phyloP scores from a whole-genome alignment of 2,329 filamentous ascomycete species.

The Colletotrichum sp. region DNA sequence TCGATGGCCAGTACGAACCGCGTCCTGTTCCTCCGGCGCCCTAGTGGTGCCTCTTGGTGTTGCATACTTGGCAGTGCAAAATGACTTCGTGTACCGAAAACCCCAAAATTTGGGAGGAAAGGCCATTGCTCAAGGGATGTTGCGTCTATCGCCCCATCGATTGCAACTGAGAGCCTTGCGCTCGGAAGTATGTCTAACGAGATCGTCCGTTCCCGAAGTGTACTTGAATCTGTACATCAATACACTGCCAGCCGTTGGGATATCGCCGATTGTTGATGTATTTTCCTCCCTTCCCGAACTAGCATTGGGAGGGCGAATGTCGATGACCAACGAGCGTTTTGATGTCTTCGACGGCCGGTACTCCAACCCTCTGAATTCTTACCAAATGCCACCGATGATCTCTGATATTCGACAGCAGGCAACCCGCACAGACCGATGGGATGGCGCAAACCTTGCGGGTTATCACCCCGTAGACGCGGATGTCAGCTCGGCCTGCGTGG shows the following conservation, averaged over 20 bases:
- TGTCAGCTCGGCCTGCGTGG: not conserved
- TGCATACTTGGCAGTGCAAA: not conserved
- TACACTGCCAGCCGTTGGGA: too few relatives aligned
- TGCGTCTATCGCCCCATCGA: not conserved
- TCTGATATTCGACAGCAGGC: not conserved
- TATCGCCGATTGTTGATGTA: too few relatives aligned
- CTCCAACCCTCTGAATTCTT: not conserved
- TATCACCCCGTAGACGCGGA: not conserved
- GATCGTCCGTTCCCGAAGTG: too few relatives aligned
- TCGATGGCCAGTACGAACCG: fast-evolving
- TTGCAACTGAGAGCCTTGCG: too few relatives aligned
- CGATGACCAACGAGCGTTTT: not conserved
- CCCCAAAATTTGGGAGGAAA: too few relatives aligned
- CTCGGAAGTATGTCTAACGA: not conserved
- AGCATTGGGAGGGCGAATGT: too few relatives aligned
- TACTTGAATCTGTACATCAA: too few relatives aligned
- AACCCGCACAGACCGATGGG: not conserved
- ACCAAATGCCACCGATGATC: not conserved
- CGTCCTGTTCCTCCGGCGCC: not conserved
- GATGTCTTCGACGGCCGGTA: not conserved
- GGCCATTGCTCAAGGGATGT: too few relatives aligned
- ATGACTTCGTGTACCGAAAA: too few relatives aligned
- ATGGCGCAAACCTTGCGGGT: not conserved
- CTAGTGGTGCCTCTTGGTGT: not conserved
- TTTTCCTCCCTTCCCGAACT: too few relatives aligned